These are phyloP conservation scores for Trametopsis cervina DNA, from an alignment of 768 basidiomycete species.

Conservation along the genomic window DNA sequence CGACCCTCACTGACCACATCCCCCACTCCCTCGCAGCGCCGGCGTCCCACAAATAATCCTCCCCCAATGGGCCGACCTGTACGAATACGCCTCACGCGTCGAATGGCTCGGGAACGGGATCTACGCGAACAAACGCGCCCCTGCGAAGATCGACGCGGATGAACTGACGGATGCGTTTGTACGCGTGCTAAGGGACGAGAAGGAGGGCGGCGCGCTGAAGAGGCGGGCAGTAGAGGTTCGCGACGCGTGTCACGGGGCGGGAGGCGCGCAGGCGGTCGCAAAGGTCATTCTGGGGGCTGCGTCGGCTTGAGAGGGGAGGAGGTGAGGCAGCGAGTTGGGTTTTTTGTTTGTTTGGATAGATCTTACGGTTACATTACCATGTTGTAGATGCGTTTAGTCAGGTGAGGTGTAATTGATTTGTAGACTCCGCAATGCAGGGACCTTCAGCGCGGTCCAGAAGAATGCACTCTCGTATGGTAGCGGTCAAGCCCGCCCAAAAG, in stretches of 20 bases:
- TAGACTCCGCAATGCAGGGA: too few species aligned
- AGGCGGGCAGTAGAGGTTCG: background rate
- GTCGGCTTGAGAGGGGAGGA: background rate
- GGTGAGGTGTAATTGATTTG: too few species aligned
- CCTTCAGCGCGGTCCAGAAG: too few species aligned
- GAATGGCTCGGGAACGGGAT: slow-evolving; percentile 17
- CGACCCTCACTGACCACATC: background rate
- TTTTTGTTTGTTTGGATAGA: too few species aligned
- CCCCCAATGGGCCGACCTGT: slow-evolving; percentile 17
- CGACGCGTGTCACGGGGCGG: slow-evolving; percentile 2
- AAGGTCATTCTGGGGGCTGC: slow-evolving; percentile 1
- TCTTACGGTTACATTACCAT: too few species aligned
- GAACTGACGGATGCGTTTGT: slow-evolving; percentile 14
- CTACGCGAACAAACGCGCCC: slow-evolving; percentile 14
- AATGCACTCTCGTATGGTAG: too few species aligned
- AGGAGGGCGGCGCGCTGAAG: background rate
- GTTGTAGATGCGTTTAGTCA: too few species aligned
- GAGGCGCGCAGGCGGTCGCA: slow-evolving; percentile 3
- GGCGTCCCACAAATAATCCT: slow-evolving; percentile 19
- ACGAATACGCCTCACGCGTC: slow-evolving; percentile 15
- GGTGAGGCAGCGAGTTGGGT: too few species aligned
- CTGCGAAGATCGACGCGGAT: slow-evolving; percentile 11
- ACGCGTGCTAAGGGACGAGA: slow-evolving; percentile 4
- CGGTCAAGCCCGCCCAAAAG: too few species aligned
- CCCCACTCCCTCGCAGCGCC: slow-evolving; percentile 7